Evolutionary conservation across 2,329 filamentous ascomycete species (phyloP), one percentile per base, ranked within the genome.

Genomic region (Xylariaceae sp.): DNA sequence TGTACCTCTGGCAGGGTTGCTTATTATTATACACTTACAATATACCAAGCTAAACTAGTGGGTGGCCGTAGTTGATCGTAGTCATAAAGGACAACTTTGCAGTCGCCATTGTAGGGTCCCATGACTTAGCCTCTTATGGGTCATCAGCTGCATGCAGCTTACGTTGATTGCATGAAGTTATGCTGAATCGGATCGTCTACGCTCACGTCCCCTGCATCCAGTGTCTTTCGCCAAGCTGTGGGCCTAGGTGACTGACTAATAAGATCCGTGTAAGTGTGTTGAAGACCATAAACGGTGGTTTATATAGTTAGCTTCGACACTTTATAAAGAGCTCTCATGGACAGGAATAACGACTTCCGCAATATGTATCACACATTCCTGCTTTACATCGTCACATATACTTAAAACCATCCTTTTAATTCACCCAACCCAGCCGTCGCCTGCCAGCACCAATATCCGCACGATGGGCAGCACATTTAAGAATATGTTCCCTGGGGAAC

Each of bases 181-280:
- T 39, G 11, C 53, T 12, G 2, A n/a, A 50, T 56, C 8, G 5
- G 31, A n/a, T 37, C 17, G 19, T 34, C 9, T 43, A 28, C 23
- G 46, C 53, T 51, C 46, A 46, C 46, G 46, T 56, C 53, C 53
- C 46, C 34, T 56, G 53, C 46, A 51, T 56, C 4, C 2, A 6
- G 23, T 19, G 28, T 47, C 37, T 36, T 37, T 24, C 19, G 17
- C 41, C 36, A 41, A 41, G 37, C 34, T 26, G 5, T 23, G 31
- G 16, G 33, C 19, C 19, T 17, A 31, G 24, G 12, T 8, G 6
- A 24, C 7, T n/a, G 31, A n/a, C n/a, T n/a, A n/a, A 39, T 21
- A 11, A 24, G 16, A 6, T 29, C 31, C 31, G 23, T 53, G 33
- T 31, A 45, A 53, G 39, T 45, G 12, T 21, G 4, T 21, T 34